Evolutionary conservation across 345 rosid species (phyloP).

Genomic region (Adansonia digitata): DNA sequence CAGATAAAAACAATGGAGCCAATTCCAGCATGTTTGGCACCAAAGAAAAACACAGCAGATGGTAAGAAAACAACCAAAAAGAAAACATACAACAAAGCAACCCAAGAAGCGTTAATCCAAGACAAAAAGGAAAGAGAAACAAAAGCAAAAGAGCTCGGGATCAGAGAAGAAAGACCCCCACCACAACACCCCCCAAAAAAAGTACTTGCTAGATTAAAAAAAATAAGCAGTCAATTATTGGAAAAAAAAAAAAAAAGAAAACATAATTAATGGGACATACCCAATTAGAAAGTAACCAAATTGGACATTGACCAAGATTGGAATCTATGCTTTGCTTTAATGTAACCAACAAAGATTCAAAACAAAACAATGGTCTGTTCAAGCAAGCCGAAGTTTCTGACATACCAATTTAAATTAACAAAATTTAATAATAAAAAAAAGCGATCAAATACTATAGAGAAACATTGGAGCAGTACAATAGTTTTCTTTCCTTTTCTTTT

Average conservation of each 20-base stretch:
- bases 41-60: conserved; percentile 1
- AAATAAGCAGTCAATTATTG: conserved; percentile 22
- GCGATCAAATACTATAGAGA: neutral
- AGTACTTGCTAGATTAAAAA: neutral
- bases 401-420: neutral
- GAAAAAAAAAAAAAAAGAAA: conserved; percentile 16
- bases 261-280: conserved; percentile 20
- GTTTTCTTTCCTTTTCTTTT: neutral
- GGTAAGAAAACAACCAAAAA: neutral
- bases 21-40: conserved; percentile 8
- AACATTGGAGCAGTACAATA: neutral
- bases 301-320: conserved; percentile 14
- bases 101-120: conserved; percentile 2
- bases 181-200: neutral
- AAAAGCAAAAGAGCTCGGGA: conserved; percentile 43
- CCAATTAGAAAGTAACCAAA: conserved; percentile 21
- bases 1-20: neutral
- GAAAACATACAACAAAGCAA: neutral
- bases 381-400: conserved; percentile 40
- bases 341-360: conserved; percentile 13
- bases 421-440: neutral
- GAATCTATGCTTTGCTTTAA: conserved; percentile 18
- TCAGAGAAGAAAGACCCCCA: conserved; percentile 35
- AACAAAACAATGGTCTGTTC: neutral
- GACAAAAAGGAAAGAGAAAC: conserved; percentile 29